A percentile compares a stretch with the other conserved stretches of the same genome.
Evolutionary conservation across 148 eudicot genomes (phyloP).

Genomic region (Diospyros lotus): DNA sequence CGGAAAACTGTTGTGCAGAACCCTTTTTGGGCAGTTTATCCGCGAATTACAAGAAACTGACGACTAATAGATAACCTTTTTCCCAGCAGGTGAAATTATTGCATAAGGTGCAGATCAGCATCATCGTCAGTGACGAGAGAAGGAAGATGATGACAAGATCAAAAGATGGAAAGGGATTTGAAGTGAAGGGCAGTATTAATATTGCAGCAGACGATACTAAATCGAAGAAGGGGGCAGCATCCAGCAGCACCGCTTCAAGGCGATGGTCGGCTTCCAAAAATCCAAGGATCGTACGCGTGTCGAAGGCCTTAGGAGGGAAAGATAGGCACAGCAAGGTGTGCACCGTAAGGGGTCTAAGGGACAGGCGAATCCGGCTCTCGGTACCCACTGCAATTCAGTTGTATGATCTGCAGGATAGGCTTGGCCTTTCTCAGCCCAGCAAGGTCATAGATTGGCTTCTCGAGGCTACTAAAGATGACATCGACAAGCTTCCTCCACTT

Average conservation of each 20-base stretch:
- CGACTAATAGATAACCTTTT: no score
- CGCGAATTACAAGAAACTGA: no score
- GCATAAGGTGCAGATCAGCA: no score
- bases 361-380: constrained; percentile 67
- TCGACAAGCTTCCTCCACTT: constrained; percentile 76
- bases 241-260: constrained; percentile 32
- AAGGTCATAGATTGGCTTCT: constrained; percentile 82
- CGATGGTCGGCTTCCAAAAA: constrained; percentile 67
- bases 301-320: constrained; percentile 71
- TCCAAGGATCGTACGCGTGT: constrained; percentile 70
- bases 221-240: no score
- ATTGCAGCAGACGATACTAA: no score
- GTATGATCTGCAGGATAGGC: constrained; percentile 75
- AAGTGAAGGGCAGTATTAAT: constrained; percentile 30
- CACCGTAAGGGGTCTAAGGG: constrained; percentile 67
- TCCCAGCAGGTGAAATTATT: no score
- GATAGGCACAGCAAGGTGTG: constrained; percentile 82
- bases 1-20: no score
- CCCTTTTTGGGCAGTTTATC: no score
- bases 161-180: constrained; percentile 27
- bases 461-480: constrained; percentile 63
- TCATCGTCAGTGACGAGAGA: no score
- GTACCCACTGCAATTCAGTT: constrained; percentile 76
- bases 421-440: constrained; percentile 71
- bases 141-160: constrained; percentile 37